These are phyloP conservation scores for Mimosa bimucronata DNA, from an alignment of 306 rosid genomes.

Conservation along the genomic window DNA sequence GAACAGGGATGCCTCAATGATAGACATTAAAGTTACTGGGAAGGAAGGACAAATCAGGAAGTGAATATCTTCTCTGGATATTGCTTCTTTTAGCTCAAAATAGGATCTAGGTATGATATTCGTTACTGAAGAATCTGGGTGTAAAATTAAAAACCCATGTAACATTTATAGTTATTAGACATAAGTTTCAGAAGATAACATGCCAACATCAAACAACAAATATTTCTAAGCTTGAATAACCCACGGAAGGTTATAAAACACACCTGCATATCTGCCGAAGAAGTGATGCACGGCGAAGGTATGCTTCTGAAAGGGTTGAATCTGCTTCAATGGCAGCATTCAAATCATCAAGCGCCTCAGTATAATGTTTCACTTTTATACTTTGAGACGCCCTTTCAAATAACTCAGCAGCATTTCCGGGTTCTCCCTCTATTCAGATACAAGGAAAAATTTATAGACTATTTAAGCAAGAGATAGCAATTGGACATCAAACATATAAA, in stretches of 20 bases:
- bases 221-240: conserved; percentile 2
- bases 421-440: conserved; percentile 55
- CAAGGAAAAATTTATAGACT: conserved; percentile 32
- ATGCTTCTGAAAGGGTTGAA: conserved; percentile 88
- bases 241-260: conserved; percentile 12
- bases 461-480: conserved; percentile 33
- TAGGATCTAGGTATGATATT: not conserved
- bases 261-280: conserved; percentile 97
- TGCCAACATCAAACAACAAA: conserved; percentile 11
- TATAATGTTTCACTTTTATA: conserved; percentile 77
- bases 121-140: no score
- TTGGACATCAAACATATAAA: conserved; percentile 13
- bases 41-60: not conserved
- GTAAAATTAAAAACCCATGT: not conserved
- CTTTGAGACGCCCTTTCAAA: conserved; percentile 78
- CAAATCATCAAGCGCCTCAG: conserved; percentile 93
- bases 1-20: conserved; percentile 11
- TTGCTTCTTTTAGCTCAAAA: not conserved
- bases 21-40: not conserved
- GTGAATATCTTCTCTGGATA: not conserved
- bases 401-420: conserved; percentile 82
- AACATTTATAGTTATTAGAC: not conserved
- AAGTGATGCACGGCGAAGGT: conserved; percentile 78
- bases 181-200: conserved; percentile 20
- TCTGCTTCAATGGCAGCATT: conserved; percentile 95